Evolutionary conservation across 2,329 filamentous ascomycete species (phyloP).

Genomic region (Penicillium polonicum): DNA sequence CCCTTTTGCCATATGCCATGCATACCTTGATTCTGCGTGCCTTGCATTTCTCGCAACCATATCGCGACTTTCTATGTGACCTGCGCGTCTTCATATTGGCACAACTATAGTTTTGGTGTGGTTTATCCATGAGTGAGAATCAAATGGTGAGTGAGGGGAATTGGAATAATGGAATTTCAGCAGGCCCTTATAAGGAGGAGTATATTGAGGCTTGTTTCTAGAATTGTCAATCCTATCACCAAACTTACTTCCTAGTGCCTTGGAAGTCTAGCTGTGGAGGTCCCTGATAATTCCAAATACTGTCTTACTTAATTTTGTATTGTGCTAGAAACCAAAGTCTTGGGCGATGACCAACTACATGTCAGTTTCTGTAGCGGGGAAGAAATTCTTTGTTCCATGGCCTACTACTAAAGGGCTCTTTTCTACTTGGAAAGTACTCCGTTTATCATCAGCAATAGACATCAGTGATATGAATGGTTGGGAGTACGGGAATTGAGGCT

Average conservation of each 20-base stretch:
- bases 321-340: too few species aligned
- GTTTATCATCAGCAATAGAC: too few species aligned
- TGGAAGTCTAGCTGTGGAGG: too few species aligned
- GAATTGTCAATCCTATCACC: too few species aligned
- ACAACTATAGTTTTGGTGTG: neutral
- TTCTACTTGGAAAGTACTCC: neutral
- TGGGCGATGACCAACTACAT: too few species aligned
- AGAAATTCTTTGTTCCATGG: neutral
- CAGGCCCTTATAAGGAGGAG: too few species aligned
- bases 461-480: neutral
- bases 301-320: too few species aligned
- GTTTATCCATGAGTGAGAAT: neutral
- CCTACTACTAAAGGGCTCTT: neutral
- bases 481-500: neutral
- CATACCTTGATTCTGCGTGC: constrained; percentile 2
- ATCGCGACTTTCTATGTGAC: neutral
- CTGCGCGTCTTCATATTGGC: neutral
- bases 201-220: too few species aligned
- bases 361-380: too few species aligned
- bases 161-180: too few species aligned
- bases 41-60: constrained; percentile 5
- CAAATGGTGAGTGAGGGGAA: neutral
- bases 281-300: too few species aligned
- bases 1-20: neutral
- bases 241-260: too few species aligned